Conservation (phyloP, 2,329 filamentous ascomycete species). For the Rhynchosporium graminicola region DNA sequence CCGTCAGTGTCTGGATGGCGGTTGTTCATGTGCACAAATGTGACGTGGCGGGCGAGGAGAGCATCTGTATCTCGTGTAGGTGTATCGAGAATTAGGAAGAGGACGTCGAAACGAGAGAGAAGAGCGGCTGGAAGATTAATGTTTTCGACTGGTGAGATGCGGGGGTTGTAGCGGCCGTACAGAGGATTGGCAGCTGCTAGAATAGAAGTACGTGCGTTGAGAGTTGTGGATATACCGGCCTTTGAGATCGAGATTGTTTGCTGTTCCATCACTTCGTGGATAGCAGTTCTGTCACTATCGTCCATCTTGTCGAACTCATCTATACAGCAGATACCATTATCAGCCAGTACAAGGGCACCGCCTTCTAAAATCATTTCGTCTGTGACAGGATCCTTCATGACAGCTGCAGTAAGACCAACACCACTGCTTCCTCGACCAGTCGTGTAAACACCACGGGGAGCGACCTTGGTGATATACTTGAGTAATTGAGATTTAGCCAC, state of each 20-base stretch:
- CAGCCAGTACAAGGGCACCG: conserved; percentile 75
- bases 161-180: conserved; percentile 97
- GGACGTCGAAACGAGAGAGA: conserved; percentile 92
- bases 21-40: conserved; percentile 96
- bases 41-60: conserved; percentile 91
- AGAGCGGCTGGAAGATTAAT: conserved; percentile 98
- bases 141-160: conserved; percentile 95
- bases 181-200: conserved; percentile 95
- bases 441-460: conserved; percentile 82
- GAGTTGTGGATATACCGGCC: conserved; percentile 92
- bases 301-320: conserved; percentile 89
- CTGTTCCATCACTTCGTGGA: conserved; percentile 88
- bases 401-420: conserved; percentile 78
- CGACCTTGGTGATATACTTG: conserved; percentile 98
- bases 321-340: conserved; percentile 82
- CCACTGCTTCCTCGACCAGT: conserved; percentile 80
- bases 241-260: conserved; percentile 84
- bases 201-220: conserved; percentile 95
- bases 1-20: conserved; percentile 78
- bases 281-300: conserved; percentile 73
- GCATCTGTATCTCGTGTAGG: conserved; percentile 87
- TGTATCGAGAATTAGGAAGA: conserved; percentile 96
- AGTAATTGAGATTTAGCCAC: conserved; percentile 98
- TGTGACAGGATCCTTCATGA: conserved; percentile 78
- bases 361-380: conserved; percentile 80